phyloP scores from a whole-genome alignment of 1,284 basidiomycete species.

The Heterobasidion occidentale region DNA sequence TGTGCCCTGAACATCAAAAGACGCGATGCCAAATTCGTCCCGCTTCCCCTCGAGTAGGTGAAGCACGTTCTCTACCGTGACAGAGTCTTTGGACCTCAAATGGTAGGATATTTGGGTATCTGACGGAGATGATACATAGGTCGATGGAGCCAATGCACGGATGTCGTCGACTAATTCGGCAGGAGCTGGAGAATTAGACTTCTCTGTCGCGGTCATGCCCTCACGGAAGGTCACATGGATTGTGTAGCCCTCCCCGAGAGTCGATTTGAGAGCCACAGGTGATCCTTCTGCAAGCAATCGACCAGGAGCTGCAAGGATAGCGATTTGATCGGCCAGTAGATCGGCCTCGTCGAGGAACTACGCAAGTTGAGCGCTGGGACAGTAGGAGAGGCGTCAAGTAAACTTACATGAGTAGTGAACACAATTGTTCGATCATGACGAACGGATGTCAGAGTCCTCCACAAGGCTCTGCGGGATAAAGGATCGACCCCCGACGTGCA shows the following conservation, averaged over 20 bases:
- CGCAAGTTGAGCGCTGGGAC: background rate
- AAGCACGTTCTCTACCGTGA: conserved; percentile 47
- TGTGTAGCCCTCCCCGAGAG: conserved; percentile 67
- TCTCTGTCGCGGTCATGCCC: conserved; percentile 16
- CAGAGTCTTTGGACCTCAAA: conserved; percentile 49
- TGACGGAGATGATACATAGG: conserved; percentile 32
- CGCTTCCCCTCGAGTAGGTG: conserved; percentile 42
- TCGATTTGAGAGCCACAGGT: conserved; percentile 66
- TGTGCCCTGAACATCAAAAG: conserved; percentile 64
- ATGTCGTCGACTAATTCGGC: conserved; percentile 36
- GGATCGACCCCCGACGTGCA: conserved; percentile 80
- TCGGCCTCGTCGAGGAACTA: conserved; percentile 79
- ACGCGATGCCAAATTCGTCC: conserved; percentile 28
- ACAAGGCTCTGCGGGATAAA: conserved; percentile 67
- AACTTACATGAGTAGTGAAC: conserved; percentile 60
- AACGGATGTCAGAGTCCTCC: conserved; percentile 64
- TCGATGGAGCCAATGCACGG: conserved; percentile 36
- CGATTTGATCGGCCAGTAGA: conserved; percentile 68
- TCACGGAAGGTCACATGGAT: conserved; percentile 42
- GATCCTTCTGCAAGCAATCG: conserved; percentile 66
- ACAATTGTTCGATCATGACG: conserved; percentile 58
- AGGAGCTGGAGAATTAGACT: conserved; percentile 13
- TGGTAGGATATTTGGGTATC: conserved; percentile 39
- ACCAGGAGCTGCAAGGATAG: conserved; percentile 69
- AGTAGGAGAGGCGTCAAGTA: background rate